Evolutionary conservation across 129 eudicot species (phyloP), one percentile per base, ranked within the genome.

Genomic region (Smallanthus sonchifolius): DNA sequence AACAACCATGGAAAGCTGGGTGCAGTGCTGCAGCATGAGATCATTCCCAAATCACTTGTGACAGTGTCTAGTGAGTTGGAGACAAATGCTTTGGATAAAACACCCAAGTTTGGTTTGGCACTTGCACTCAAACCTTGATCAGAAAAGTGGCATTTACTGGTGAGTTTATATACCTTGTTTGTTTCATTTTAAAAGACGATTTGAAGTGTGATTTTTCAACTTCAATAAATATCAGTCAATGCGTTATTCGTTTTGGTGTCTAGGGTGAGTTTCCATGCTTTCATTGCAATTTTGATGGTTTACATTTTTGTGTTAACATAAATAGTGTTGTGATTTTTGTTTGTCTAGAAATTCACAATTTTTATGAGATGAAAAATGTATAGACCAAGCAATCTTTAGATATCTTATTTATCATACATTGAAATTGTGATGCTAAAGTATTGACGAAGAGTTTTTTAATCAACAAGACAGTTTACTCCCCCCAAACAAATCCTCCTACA

Each of bases 1-100:
- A 90, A 93, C 79, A 90, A 93, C 82, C 92, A 93, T 19, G 97
- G 97, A 67, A 82, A 87, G 67, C 83, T 92, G 13, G 96, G 95
- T 38, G 84, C 90, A 19, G 80, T 86, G 17, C 75, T 93, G 91
- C 98, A 93, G 86, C 97, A 90, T 45, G 96, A 93, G 85, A 73
- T 90, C 73, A 80, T 90, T 16, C 91, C 91, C 6, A 93, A 92
- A 64, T 92, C 98, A 13, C 62, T 92, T 30, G 67, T 92, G 84
- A 87, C 92, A 2, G 36, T 89, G 42, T 84, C 96, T 44, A 87
- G 96, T 66, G 98, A 92, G 80, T 82, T 92, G 66, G 98, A 89
- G 83, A 89, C 98, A 68, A 84, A 88, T 74, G 89, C 98, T 48
- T 75, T 92, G 91, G 96, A 92, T 35, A 89, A 89, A 87, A 87